Base-by-base conservation (phyloP, 2,329 filamentous ascomycete species). In the Fusarium domesticum region DNA sequence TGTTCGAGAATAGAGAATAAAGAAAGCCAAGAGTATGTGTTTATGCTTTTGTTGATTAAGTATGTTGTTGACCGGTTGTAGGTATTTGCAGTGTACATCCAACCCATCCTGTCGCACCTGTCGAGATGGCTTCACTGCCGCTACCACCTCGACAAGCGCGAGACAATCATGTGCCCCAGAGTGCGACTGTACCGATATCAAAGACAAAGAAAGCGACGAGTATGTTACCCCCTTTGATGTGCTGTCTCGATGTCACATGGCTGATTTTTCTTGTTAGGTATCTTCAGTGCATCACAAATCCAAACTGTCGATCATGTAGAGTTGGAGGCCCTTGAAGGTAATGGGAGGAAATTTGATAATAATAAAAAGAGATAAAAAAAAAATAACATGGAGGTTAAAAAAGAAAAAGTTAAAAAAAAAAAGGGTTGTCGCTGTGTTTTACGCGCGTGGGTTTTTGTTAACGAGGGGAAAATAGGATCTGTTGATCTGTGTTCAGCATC, bases 281-380 rank as follows among this genome's bases (percentile, higher is more conserved):
- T 36, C 64, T 67, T 10, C 64, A 67, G 19, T 69, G 66, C 43
- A 42, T 67, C 10, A 64, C 63, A 14, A 63, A 68, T 6, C 56
- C 58, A 6, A 48, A 53, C 7, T 69, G 66, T 32, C 45, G 33
- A 25, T 49, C 37, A 2, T 59, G 57, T 31, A 38, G 39, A 14
- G 20, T 33, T 5, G 38, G 18, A 32, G 36, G 15, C 4, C 17
- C 43, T 14, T 16, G 34, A 14, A 12, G 23, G 23, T 8, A 3
- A 3, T 28, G 23, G 3, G 23, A 28, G 14, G 23, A 28, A 11
- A 10, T 28, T 12, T 28, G 10, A 12, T 8, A 34, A 12, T 18
- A 8, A 18, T n/a, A 18, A 34, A 8, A 18, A 34, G 32, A 34
- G n/a, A 34, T 34, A 15, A 28, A 28, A 11, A 3, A 5, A 12